These are phyloP conservation scores for Exophiala viscosa DNA, from an alignment of 2,329 filamentous ascomycete species.

Conservation along the genomic window DNA sequence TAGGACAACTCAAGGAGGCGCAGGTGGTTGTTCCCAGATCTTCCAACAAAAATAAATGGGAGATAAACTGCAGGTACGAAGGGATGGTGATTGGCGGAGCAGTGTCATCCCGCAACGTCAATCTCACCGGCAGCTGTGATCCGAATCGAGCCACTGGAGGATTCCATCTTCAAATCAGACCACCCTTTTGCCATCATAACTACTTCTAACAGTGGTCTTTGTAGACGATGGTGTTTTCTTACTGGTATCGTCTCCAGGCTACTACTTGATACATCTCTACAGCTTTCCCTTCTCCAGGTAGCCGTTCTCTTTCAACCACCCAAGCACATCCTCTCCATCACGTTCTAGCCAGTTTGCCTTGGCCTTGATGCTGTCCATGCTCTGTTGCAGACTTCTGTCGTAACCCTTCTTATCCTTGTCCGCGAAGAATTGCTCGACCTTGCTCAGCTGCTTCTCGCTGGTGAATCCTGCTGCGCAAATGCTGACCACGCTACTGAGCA, in stretches of 20 bases:
- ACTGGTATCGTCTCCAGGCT: no score
- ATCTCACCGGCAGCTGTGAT: slow-evolving; percentile 3
- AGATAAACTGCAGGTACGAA: slow-evolving; percentile 9
- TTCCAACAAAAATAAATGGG: slow-evolving; percentile 5
- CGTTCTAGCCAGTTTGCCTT: slow-evolving; percentile 79
- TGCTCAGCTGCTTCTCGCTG: slow-evolving; percentile 67
- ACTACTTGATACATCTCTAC: neutral
- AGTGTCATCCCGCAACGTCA: neutral
- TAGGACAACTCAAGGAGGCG: neutral
- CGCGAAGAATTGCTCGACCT: slow-evolving; percentile 76
- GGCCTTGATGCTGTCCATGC: slow-evolving; percentile 74
- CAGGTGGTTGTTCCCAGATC: neutral
- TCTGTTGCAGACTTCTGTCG: slow-evolving; percentile 85
- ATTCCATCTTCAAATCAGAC: neutral
- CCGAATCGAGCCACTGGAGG: slow-evolving; percentile 14
- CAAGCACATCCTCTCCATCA: slow-evolving; percentile 71
- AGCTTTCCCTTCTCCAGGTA: slow-evolving; percentile 39
- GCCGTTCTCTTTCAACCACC: slow-evolving; percentile 65
- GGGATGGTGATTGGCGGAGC: slow-evolving; percentile 11
- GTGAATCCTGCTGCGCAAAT: slow-evolving; percentile 81
- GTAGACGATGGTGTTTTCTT: no score
- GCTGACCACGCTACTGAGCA: slow-evolving; percentile 78
- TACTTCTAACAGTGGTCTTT: no score
- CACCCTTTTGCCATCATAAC: neutral
- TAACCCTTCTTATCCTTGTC: slow-evolving; percentile 81